Evolutionary conservation across 1,139 yeast genomes (phyloP), one percentile per base, ranked within the genome.

Genomic region (Kazachstania sp.): DNA sequence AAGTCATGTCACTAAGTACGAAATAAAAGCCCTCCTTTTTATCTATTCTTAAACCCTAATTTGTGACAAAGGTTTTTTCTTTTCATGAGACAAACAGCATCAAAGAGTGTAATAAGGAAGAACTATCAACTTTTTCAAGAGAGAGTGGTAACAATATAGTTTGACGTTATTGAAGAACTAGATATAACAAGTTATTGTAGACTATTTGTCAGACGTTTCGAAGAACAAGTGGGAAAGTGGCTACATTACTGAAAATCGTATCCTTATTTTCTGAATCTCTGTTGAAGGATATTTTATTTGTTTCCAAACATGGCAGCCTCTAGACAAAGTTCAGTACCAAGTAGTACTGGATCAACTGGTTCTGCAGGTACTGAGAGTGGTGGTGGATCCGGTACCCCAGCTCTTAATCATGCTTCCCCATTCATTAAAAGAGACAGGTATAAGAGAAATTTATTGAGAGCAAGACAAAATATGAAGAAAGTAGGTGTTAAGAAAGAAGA

Each of bases 361-460:
- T 23, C 28, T 23, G 6, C 43, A 36, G 34, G 45, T 37, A 32
- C 28, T 23, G 8, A 7, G 6, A 23, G 8, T 23, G 28, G 28
- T 23, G 28, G 28, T 4, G 28, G 28, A n/a, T n/a, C n/a, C n/a
- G n/a, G n/a, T n/a, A n/a, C n/a, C n/a, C n/a, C n/a, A 9, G 58
- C 53, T 26, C 51, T 57, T 6, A 48, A 38, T 26, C 53, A 57
- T 43, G 62, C 60, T 3, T 64, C 67, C 30, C 68, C 68, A 26
- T 65, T 65, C 48, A 65, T 65, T 49, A 65, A 61, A 54, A 56
- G 64, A 43, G 68, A 65, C 47, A 59, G 63, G 49, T 55, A 60
- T 40, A 60, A 65, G 50, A 59, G 67, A 51, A 61, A 61, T 43
- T 64, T 62, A 48, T 45, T 64, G 49, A 60, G 59, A 45, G 56